phyloP scores from a whole-genome alignment of 345 rosid genomes.

The Atalantia buxifolia region DNA sequence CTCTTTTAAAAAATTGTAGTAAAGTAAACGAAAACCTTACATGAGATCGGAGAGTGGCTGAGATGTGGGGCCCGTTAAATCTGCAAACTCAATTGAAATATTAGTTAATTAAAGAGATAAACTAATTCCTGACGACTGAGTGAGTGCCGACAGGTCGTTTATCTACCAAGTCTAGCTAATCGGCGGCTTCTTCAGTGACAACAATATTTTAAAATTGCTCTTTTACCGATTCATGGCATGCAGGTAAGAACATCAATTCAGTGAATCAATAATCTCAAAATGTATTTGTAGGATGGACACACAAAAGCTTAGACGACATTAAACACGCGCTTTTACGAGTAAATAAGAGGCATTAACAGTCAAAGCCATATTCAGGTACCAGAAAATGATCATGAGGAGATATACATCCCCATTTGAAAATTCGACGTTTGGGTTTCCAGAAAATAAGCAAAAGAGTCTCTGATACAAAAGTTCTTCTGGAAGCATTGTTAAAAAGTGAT shows the following conservation, averaged over 20 bases:
- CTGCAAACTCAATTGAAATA: not conserved
- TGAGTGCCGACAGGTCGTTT: not conserved
- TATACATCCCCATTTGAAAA: not conserved
- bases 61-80: not conserved
- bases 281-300: not conserved
- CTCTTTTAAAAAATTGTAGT: too few relatives aligned
- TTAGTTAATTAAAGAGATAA: too few relatives aligned
- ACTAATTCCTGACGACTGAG: not conserved
- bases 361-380: not conserved
- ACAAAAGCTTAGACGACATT: not conserved
- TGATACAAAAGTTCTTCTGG: not conserved
- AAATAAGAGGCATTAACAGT: not conserved
- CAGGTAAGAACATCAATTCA: not conserved
- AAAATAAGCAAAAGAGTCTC: not conserved
- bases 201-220: too few relatives aligned
- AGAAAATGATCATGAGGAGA: not conserved
- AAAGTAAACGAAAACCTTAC: too few relatives aligned
- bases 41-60: not conserved
- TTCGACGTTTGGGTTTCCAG: not conserved
- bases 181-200: not conserved
- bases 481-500: not conserved
- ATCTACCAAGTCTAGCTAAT: not conserved
- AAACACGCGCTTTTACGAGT: too few relatives aligned
- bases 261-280: not conserved
- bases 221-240: too few relatives aligned